Percentiles rank a stretch among this genome's conserved stretches.
These are phyloP conservation scores for Plasmodium fragile DNA, from an alignment of 169 alveolate species.

Conservation along the genomic window DNA sequence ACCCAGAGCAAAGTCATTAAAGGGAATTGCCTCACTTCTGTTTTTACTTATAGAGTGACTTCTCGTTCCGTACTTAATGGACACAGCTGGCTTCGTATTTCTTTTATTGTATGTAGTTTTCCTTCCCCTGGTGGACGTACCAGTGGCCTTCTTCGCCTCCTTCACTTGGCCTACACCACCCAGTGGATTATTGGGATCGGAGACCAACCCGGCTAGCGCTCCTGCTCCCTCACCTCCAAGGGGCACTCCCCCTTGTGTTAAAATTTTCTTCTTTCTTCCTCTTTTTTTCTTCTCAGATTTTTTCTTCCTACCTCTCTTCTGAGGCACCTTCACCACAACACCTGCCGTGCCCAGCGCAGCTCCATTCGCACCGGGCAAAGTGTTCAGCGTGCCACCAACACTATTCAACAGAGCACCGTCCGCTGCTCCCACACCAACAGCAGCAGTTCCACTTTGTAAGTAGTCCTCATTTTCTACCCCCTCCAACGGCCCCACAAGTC, in stretches of 20 bases:
- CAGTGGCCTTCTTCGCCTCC: neutral
- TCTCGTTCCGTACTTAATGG: conserved; percentile 66
- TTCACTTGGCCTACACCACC: neutral
- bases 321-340: conserved; percentile 19
- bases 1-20: neutral
- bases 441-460: neutral
- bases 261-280: conserved; percentile 62
- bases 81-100: conserved; percentile 10
- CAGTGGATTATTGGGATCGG: conserved; percentile 12
- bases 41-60: conserved; percentile 31
- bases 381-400: too few species aligned
- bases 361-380: neutral
- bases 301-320: conserved; percentile 71
- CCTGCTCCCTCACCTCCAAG: neutral
- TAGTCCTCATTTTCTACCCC: neutral
- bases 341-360: neutral
- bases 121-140: neutral
- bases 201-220: neutral
- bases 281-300: conserved; percentile 75
- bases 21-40: neutral
- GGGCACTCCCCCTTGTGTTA: neutral
- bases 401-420: neutral
- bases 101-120: conserved; percentile 24
- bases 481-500: neutral
- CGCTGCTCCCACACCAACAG: neutral